These are phyloP conservation scores for Onygena corvina DNA, from an alignment of 2,329 filamentous ascomycete genomes.

Conservation along the genomic window DNA sequence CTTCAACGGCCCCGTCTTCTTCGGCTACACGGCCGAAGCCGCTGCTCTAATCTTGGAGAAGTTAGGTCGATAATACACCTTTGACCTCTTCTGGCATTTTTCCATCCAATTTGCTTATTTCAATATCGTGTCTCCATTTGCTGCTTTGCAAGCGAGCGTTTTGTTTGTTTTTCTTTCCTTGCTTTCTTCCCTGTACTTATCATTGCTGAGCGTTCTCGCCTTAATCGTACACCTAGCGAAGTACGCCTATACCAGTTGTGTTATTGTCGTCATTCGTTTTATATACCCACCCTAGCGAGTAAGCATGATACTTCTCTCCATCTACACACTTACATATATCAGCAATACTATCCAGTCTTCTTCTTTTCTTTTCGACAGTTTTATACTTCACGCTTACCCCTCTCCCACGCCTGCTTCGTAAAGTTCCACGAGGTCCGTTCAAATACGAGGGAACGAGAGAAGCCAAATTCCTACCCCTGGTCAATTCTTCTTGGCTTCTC, in stretches of 20 bases:
- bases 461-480: too few species aligned
- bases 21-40: slow-evolving; percentile 77
- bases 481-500: too few species aligned
- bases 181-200: neutral
- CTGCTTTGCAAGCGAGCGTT: neutral
- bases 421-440: too few species aligned
- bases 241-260: too few species aligned
- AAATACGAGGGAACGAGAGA: too few species aligned
- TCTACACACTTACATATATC: neutral
- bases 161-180: neutral
- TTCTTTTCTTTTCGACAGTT: too few species aligned
- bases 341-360: neutral
- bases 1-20: slow-evolving; percentile 87
- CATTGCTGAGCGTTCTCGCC: neutral
- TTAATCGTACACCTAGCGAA: too few species aligned
- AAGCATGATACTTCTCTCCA: neutral
- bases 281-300: slow-evolving; percentile 1
- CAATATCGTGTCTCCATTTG: neutral
- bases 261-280: neutral
- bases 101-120: neutral
- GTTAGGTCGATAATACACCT: neutral
- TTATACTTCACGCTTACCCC: too few species aligned
- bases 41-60: slow-evolving; percentile 60
- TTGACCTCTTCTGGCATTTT: neutral
- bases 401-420: too few species aligned